phyloP scores from a whole-genome alignment of 768 basidiomycete genomes.

The Rhodotorula babjevae region DNA sequence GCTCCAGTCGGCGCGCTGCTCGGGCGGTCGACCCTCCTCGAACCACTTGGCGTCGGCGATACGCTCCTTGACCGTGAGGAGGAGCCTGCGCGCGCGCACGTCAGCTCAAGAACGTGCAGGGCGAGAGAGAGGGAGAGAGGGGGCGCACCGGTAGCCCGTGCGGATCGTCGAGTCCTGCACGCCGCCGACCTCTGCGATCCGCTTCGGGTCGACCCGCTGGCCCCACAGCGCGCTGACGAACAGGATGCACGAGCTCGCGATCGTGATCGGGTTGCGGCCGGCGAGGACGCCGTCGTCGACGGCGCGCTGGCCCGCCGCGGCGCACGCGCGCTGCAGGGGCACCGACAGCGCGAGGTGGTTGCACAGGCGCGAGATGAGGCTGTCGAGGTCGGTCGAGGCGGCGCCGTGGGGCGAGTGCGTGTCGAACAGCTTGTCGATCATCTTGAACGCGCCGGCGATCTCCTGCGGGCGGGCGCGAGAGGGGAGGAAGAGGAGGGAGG shows the following conservation, averaged over 20 bases:
- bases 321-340: conserved; percentile 74
- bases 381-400: conserved; percentile 52
- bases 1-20: conserved; percentile 18
- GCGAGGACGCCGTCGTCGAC: conserved; percentile 82
- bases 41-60: conserved; percentile 33
- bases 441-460: conserved; percentile 42
- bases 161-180: conserved; percentile 95
- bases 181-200: conserved; percentile 84
- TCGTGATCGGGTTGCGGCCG: conserved; percentile 92
- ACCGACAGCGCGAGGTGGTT: conserved; percentile 82
- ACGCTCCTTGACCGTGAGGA: conserved; percentile 18
- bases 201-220: conserved; percentile 66
- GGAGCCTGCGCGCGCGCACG: background rate
- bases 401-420: conserved; percentile 50
- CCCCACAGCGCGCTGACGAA: conserved; percentile 82
- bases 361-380: conserved; percentile 85
- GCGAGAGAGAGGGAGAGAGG: background rate
- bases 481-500: too few species aligned
- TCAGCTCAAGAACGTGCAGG: background rate
- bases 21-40: conserved; percentile 9
- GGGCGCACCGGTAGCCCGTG: conserved; percentile 62
- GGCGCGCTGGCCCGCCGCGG: conserved; percentile 73
- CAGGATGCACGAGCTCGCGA: conserved; percentile 93
- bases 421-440: conserved; percentile 49
- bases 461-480: conserved; percentile 5